Base-by-base conservation (phyloP, 257 asterid genomes). In the Striga asiatica region DNA sequence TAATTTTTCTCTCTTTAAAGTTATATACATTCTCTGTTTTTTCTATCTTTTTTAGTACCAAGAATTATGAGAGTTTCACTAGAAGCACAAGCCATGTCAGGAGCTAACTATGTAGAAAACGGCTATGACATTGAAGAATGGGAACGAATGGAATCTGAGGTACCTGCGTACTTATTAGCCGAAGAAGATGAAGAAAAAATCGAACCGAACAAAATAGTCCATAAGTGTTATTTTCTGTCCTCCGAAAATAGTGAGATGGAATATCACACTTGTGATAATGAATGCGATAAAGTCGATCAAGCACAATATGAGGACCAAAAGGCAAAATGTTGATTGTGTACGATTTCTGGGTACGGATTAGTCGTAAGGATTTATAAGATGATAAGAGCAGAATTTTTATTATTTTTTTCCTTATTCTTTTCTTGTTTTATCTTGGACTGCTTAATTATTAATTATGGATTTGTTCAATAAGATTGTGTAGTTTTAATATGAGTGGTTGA, bases 71-170 rank as follows among this genome's bases (percentile, higher is more conserved):
- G 56, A 0, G 13, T 57, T 46, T 76, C 87, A 13, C 58, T 76
- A 31, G 87, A 76, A 66, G 83, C 83, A 16, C 54, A 76, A 56
- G 81, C 83, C 27, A 76, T 80, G 83, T 54, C 71, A 1, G 81
- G 87, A 14, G 76, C 65, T 32, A 25, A 66, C 31, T 71, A 52
- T 22, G 41, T 16, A 1, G 71, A 74, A 53, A 60, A 42, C 11
- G 70, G 70, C 19, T 19, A 65, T 9, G 52, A 53, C 34, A 5
- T 56, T 1, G 74, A 50, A 5, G 71, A 78, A 57, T 66, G 69
- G 71, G 78, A 66, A 45, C 25, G 1, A 9, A 54, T 51, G 58
- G 71, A 78, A 0, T 19, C 66, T 0, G 70, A 66, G 18, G 13
- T 68, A 8, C 76, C 81, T 25, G 35, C 51, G 0, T 49, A 74